Evolutionary conservation across 192 early-diverging fungal genomes (phyloP), one percentile per base, ranked within the genome.

Genomic region (Rhizophagus sp.): DNA sequence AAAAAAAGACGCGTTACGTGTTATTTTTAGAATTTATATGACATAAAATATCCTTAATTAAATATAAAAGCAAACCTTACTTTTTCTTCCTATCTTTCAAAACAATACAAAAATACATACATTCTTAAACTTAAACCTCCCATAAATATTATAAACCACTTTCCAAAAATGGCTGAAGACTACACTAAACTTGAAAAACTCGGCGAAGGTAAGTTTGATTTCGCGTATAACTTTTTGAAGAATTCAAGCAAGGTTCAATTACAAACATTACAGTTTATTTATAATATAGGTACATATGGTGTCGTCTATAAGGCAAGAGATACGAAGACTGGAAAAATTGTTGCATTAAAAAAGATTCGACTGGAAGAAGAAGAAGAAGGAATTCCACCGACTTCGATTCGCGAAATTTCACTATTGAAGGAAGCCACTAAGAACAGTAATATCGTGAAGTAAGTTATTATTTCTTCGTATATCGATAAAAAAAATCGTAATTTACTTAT

Each of bases 391-490:
- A 93, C 92, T 1, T 88, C 93, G 52, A 90, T 95, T 44, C 78
- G 94, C 75, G 94, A 95, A 84, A 93, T 95, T 57, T 92, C 94
- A 12, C 76, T 95, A 50, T 86, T 95, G 10, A 91, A 92, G 80
- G 94, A 94, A 83, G 85, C 93, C 30, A 84, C 90, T 62, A 93
- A 94, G 80, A 84, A 87, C 15, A 89, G 93, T 47, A 73, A 73
- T 86, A 88, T 95, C 80, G 88, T 95, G 65, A 83, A 88, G 93
- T 94, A 88, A 83, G 89, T 88, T 47, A 77, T 57, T 57, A 22
- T 57, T 57, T 57, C 17, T 22, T 57, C 19, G 15, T 22, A 22
- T 22, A 4, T 5, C 5, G 6, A 22, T 7, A 57, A 57, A 2
- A 30, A 57, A 19, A 57, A 19, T 57, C 4, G 4, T 50, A 19